phyloP scores from a whole-genome alignment of 345 rosid species.

The Citrus glauca region DNA sequence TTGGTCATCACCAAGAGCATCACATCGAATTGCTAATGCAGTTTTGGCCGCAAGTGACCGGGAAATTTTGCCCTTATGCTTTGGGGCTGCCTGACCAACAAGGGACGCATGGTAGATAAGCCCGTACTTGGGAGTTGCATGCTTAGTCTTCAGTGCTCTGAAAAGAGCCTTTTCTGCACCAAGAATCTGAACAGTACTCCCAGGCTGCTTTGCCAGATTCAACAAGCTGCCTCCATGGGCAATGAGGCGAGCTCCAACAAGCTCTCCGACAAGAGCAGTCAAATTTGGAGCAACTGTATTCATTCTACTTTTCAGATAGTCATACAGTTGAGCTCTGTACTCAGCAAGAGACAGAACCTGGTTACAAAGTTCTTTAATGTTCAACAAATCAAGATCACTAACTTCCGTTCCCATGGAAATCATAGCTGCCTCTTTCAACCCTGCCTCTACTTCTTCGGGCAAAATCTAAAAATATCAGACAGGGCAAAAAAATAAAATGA shows the following conservation, averaged over 20 bases:
- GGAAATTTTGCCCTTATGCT: constrained; percentile 81
- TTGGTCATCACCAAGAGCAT: constrained; percentile 83
- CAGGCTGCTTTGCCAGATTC: constrained; percentile 93
- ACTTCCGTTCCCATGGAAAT: constrained; percentile 97
- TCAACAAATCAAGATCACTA: constrained; percentile 69
- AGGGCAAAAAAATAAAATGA: neutral
- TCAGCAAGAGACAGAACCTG: constrained; percentile 83
- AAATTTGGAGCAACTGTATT: constrained; percentile 89
- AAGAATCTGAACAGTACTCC: constrained; percentile 88
- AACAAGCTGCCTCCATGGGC: constrained; percentile 93
- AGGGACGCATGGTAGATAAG: constrained; percentile 88
- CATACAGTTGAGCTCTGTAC: constrained; percentile 88
- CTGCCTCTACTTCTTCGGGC: constrained; percentile 67
- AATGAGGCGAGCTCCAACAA: constrained; percentile 91
- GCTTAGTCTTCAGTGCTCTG: constrained; percentile 92
- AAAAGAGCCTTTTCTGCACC: constrained; percentile 95
- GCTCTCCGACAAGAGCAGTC: constrained; percentile 94
- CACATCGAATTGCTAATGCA: constrained; percentile 69
- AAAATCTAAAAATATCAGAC: constrained; percentile 38
- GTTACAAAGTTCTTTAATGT: constrained; percentile 77
- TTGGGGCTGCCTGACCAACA: constrained; percentile 87
- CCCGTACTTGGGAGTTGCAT: constrained; percentile 88
- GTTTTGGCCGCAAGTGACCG: constrained; percentile 89
- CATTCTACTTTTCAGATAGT: constrained; percentile 88
- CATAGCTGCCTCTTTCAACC: constrained; percentile 75